Base-by-base conservation (phyloP, 345 rosid genomes). In the Populus davidiana region DNA sequence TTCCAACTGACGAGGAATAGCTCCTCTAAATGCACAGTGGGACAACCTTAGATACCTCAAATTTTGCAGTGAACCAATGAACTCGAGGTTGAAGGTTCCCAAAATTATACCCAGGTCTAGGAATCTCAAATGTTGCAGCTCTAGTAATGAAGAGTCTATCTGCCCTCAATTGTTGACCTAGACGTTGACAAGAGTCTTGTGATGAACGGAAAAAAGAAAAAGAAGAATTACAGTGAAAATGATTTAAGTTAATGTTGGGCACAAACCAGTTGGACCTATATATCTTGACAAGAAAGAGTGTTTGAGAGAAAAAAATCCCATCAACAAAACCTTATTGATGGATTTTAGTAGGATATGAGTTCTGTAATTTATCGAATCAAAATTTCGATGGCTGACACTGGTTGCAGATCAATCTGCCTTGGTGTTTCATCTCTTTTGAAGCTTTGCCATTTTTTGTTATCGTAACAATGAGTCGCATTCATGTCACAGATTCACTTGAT, bases 81-180 rank as follows among this genome's bases (percentile, higher is more conserved):
- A 16, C 16, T 41, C 3, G 18, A 56, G 41, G 12, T 36, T 18
- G 33, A 33, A 23, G 33, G 59, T 64, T 27, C 8, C 27, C 1
- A 2, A 38, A 31, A 36, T 36, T 6, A 4, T 1, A 44, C 77
- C 64, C 36, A 64, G 8, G 29, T 74, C 77, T 59, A 74, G 27
- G 70, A 6, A 27, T 5, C 27, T 74, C 59, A 74, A 74, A 41
- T 63, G 29, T 23, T 23, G 77, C 54, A 74, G 68, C 52, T 74
- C 27, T 21, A 27, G 59, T 39, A 74, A 63, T 25, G 77, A 62
- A 43, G 76, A 43, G 16, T 23, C 27, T 41, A 74, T 74, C 25
- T 74, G 39, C 17, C 77, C 70, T 61, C 25, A 33, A 33, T 33
- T 33, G 36, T 33, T 47, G 5, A 47, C 18, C 2, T 12, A 47